These are phyloP conservation scores for Zygosaccharomyces lentus DNA, from an alignment of 805 yeast species.

Conservation along the genomic window DNA sequence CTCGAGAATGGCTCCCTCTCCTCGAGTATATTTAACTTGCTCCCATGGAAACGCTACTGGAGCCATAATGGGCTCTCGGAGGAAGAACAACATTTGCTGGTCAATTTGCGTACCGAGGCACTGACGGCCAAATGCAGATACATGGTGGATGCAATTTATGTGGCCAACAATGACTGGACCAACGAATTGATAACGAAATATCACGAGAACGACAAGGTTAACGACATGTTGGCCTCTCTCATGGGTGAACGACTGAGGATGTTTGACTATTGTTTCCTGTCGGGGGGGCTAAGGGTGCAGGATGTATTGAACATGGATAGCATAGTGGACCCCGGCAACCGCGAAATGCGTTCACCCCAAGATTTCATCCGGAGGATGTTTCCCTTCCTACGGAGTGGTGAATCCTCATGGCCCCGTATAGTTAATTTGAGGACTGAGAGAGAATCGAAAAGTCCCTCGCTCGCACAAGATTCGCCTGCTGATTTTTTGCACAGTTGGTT, in stretches of 20 bases:
- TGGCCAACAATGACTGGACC: constrained; percentile 21
- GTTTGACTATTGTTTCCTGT: constrained; percentile 29
- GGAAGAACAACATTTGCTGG: constrained; percentile 7
- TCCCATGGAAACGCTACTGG: background rate
- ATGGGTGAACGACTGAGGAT: constrained; percentile 29
- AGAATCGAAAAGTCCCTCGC: constrained; percentile 8
- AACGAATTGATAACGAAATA: constrained; percentile 18
- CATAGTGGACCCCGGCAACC: constrained; percentile 4
- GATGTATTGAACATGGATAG: constrained; percentile 18
- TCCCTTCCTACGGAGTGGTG: constrained; percentile 22
- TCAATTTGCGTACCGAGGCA: constrained; percentile 8
- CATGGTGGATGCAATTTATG: constrained; percentile 20
- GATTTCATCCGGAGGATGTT: constrained; percentile 27
- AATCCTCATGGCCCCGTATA: constrained; percentile 24
- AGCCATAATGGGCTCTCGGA: background rate
- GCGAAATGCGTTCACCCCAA: constrained; percentile 2
- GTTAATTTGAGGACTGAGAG: constrained; percentile 11
- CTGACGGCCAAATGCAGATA: constrained; percentile 21
- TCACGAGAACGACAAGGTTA: constrained; percentile 18
- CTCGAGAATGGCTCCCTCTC: background rate
- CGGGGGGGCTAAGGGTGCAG: constrained; percentile 11
- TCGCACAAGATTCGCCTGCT: constrained; percentile 13
- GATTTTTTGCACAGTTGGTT: constrained; percentile 29
- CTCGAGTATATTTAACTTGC: background rate
- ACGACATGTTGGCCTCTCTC: constrained; percentile 19